Evolutionary conservation across 352 stramenopile species (phyloP).

Genomic region (Pythium sp.): DNA sequence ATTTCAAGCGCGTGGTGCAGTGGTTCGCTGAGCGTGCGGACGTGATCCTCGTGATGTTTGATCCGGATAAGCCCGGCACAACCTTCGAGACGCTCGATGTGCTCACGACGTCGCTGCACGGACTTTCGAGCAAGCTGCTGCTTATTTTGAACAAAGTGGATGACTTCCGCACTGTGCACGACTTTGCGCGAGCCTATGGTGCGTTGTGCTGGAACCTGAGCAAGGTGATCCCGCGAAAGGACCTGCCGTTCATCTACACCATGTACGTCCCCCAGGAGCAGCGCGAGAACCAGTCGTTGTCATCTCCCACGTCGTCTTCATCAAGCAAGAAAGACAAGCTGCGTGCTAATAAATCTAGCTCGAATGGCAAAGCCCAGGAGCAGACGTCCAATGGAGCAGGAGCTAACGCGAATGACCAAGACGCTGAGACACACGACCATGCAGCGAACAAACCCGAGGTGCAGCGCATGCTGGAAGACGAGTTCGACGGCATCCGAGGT

Average conservation of each 20-base stretch:
- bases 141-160: conserved; percentile 90
- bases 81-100: conserved; percentile 89
- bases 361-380: conserved; percentile 16
- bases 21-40: conserved; percentile 85
- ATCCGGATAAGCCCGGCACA: conserved; percentile 85
- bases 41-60: conserved; percentile 89
- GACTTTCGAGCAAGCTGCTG: conserved; percentile 78
- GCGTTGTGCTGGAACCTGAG: conserved; percentile 88
- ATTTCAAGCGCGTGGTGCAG: conserved; percentile 85
- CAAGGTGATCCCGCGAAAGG: conserved; percentile 85
- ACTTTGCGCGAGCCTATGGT: conserved; percentile 84
- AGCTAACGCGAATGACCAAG: conserved; percentile 9
- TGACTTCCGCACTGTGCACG: conserved; percentile 83
- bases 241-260: conserved; percentile 87
- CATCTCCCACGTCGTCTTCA: neutral
- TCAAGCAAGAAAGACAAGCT: conserved; percentile 17
- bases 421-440: neutral
- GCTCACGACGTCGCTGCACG: conserved; percentile 70
- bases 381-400: conserved; percentile 7
- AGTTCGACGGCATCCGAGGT: conserved; percentile 82
- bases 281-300: conserved; percentile 21
- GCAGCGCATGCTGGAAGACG: conserved; percentile 77
- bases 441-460: conserved; percentile 31
- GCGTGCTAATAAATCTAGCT: neutral
- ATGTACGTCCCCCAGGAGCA: conserved; percentile 85